Evolutionary conservation across 768 basidiomycete genomes (phyloP), one percentile per base, ranked within the genome.

Genomic region (Mycena polygramma): DNA sequence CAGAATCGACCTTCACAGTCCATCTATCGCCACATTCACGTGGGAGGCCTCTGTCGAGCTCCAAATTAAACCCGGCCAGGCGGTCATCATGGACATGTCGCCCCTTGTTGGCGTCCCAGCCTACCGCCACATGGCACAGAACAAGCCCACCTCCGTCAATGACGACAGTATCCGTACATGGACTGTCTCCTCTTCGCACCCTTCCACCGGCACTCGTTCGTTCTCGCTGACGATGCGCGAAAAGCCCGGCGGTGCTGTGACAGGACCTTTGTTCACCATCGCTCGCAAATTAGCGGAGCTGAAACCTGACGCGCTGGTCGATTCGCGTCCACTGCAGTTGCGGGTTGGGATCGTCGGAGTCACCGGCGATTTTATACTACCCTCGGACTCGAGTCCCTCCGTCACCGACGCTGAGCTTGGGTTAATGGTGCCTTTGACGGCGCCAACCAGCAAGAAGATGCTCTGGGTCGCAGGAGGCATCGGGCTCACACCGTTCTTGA

Each of bases 381-480:
- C 80, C 10, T 8, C 7, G 49, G 53, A 51, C 49, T 24, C 36
- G 72, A 66, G 43, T 7, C 35, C 57, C 6, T 57, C 54, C 7
- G 54, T 69, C 48, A 57, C 55, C 41, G 71, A 74, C 62, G 39
- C 61, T 13, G 74, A 74, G 53, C 66, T 74, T 37, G 71, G 73
- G n/a, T 20, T 75, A 19, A 41, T 41, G 51, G 62, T 72, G 11
- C 74, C 65, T 19, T 41, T 70, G 63, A 26, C 63, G 20, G 41
- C 43, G 30, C 53, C 39, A 35, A 37, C 74, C 35, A 45, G 65
- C 11, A 75, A 67, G 19, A 80, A 80, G 39, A 73, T 89, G 36
- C 76, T 90, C 35, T 91, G 88, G 89, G 78, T 89, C n/a, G 89
- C 89, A 1, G 90, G 89, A 26, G 90, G 90, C 0, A 91, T 92